phyloP scores from a whole-genome alignment of 2,329 filamentous ascomycete genomes.

The Trichoderma atroviride region DNA sequence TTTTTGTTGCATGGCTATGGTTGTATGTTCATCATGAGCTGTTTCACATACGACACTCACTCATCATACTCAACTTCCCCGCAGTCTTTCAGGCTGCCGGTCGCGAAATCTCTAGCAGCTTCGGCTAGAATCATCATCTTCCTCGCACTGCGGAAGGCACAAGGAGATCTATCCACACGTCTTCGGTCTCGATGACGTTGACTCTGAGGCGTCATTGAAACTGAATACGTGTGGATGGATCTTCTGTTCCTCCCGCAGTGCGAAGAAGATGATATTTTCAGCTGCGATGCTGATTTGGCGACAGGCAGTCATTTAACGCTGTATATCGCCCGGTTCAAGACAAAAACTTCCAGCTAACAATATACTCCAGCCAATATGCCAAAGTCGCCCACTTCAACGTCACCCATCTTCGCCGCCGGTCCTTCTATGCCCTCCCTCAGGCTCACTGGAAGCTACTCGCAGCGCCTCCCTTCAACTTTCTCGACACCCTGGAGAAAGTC shows the following conservation, averaged over 20 bases:
- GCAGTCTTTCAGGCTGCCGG: neutral
- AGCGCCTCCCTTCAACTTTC: constrained; percentile 77
- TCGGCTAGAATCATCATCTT: neutral
- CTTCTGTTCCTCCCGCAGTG: too few species aligned
- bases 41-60: neutral
- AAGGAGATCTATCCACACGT: neutral
- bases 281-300: too few species aligned
- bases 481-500: constrained; percentile 75
- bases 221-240: too few species aligned
- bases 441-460: constrained; percentile 83
- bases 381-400: constrained; percentile 84
- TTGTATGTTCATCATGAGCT: neutral
- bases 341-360: neutral
- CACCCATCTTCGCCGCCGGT: constrained; percentile 86
- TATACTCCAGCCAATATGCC: constrained; percentile 71
- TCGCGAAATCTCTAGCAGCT: neutral
- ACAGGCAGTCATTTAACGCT: too few species aligned
- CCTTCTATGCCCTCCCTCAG: constrained; percentile 88
- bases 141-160: neutral
- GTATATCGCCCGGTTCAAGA: too few species aligned
- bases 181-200: neutral
- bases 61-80: neutral
- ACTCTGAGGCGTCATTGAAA: too few species aligned
- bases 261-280: too few species aligned
- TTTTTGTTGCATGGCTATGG: neutral